Evolutionary conservation across 2,329 filamentous ascomycete genomes (phyloP).

Genomic region (Aspergillus tamarii): DNA sequence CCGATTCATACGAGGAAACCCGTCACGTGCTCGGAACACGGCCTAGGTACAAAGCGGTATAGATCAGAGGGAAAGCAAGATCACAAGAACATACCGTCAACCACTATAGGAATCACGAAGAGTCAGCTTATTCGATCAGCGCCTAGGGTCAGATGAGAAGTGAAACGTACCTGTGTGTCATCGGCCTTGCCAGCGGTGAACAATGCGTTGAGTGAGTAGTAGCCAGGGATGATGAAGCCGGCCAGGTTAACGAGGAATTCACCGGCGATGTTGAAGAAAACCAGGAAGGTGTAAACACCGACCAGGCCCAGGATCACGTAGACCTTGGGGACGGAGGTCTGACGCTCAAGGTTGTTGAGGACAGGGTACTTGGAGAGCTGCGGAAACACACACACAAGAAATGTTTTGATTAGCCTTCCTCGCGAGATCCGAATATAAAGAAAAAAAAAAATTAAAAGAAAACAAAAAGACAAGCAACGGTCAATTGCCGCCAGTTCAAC

Average conservation of each 20-base stretch:
- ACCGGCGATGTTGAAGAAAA: conserved; percentile 73
- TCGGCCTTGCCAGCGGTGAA: conserved; percentile 64
- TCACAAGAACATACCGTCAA: conserved; percentile 54
- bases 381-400: conserved; percentile 8
- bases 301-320: conserved; percentile 67
- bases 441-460: conserved; percentile 9
- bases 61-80: conserved; percentile 13
- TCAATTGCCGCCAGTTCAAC: not conserved
- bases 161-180: conserved; percentile 64
- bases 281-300: conserved; percentile 69
- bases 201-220: conserved; percentile 67
- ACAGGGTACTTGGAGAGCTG: conserved; percentile 69
- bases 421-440: not conserved
- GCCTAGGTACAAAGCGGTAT: conserved; percentile 10
- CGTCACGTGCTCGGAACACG: conserved; percentile 29
- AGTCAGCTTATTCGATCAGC: conserved; percentile 16
- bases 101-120: conserved; percentile 52
- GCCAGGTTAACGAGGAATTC: conserved; percentile 70
- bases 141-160: not conserved
- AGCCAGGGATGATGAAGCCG: conserved; percentile 66
- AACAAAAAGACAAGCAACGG: not conserved
- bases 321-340: conserved; percentile 70
- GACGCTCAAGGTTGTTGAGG: conserved; percentile 70
- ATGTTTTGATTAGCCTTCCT: conserved; percentile 18
- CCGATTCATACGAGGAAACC: conserved; percentile 8